Evolutionary conservation across 2,329 filamentous ascomycete genomes (phyloP), one percentile per base, ranked within the genome.

Genomic region (Falciphora oryzae): DNA sequence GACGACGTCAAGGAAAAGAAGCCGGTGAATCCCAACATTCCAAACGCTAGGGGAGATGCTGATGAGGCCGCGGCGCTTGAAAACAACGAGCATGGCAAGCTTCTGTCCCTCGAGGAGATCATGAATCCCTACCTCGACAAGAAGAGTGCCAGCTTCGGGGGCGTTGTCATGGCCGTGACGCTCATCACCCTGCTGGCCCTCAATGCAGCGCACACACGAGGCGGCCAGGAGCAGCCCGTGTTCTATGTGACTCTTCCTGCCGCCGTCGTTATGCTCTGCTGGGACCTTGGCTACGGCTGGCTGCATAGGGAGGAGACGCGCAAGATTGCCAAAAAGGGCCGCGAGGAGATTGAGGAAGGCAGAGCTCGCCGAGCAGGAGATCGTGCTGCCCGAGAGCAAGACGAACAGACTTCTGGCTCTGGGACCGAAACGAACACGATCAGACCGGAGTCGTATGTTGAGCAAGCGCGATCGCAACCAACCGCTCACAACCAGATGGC

Each of bases 41-140:
- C 89, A 0, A 77, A 86, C 65, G 84, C 85, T 0, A 22, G 44
- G 44, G 83, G 83, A n/a, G 79, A 74, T 2, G 78, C 80, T 0
- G 82, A 83, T 10, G 82, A 85, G 59, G 82, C 84, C 10, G 76
- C 78, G 5, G 69, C 73, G 11, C 71, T 75, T 11, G 72, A 75
- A n/a, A 77, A 80, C 35, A 75, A 80, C 10, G 82, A 86, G 32
- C 75, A 84, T 65, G 79, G 75, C 3, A 83, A 88, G 67, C 74
- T 83, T 0, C 75, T 89, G 0, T 86, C 86, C 0, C 80, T 92
- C 0, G 88, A 89, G 67, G 89, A 92, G 70, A 90, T 92, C 69
- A 84, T 92, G 83, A 90, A 92, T 67, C 89, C 89, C 0, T 92
- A 89, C 65, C 73, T 92, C 0, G 89, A 92, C 71, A 89, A 85